phyloP scores from a whole-genome alignment of 208 protist species.

The Trichomonas gallinae region DNA sequence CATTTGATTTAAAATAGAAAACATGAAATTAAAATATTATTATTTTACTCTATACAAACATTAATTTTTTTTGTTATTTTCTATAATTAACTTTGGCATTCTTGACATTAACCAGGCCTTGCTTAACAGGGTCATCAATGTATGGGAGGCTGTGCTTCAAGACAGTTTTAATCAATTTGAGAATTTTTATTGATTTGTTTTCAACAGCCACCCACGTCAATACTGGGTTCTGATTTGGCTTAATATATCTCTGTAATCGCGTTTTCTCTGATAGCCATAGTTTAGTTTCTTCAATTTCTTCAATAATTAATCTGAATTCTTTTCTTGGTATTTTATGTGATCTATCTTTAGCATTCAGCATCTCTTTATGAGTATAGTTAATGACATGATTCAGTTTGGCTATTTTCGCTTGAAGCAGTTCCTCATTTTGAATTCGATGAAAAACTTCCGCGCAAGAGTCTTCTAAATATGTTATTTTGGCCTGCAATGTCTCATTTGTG shows the following conservation, averaged over 20 bases:
- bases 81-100: no score
- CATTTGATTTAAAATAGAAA: no score
- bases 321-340: neutral
- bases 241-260: neutral
- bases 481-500: neutral
- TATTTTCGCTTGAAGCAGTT: neutral
- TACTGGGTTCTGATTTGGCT: neutral
- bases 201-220: neutral
- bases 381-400: neutral
- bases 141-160: neutral
- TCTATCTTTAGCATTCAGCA: neutral
- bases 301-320: neutral
- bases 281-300: neutral
- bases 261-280: neutral
- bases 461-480: neutral
- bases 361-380: neutral
- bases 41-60: no score
- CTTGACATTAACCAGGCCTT: neutral
- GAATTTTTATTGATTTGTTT: neutral
- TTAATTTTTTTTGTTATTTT: no score
- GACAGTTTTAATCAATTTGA: neutral
- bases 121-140: neutral
- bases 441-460: neutral
- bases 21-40: no score
- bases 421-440: neutral